Evolutionary conservation across 1,284 basidiomycete genomes (phyloP), one percentile per base, ranked within the genome.

Genomic region (Ceratorhiza oryzae-sativae): DNA sequence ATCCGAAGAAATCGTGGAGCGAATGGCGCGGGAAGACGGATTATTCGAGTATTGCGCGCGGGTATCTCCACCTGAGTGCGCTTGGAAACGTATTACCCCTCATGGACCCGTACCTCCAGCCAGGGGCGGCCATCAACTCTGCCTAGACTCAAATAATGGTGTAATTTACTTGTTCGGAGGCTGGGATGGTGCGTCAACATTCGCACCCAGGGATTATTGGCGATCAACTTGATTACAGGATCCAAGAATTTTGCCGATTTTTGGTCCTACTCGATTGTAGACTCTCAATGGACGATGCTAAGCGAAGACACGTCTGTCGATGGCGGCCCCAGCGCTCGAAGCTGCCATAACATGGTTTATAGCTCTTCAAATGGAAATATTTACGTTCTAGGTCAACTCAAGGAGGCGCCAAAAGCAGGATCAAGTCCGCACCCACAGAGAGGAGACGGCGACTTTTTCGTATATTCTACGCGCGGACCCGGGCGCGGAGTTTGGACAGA

Each of bases 281-380:
- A 84, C n/a, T 85, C 87, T 60, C 81, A 83, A 61, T 94, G 93
- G 93, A 81, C 81, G 4, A 76, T 87, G 27, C 81, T 93, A 61
- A 88, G 86, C 71, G 80, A 83, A 39, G 85, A 83, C 59, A 89
- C 89, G 0, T 81, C 84, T 1, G 77, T 81, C 45, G 88, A 90
- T 53, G 75, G 77, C 63, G 91, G 90, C 0, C 93, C 92, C 1
- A 85, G 87, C 3, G 85, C 90, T 3, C 81, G 92, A 32, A 88
- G 89, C 39, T 94, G 92, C 77, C 93, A 94, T 78, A 91, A 91
- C 80, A 93, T 93, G 90, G 88, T 87, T 18, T 91, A 92, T 75
- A 90, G 93, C 77, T 81, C 83, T 20, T 86, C 84, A 78, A 90
- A 86, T 0, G 90, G 90, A 1, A 85, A 83, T 74, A 89, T 94